Evolutionary conservation across 345 rosid genomes (phyloP).

Genomic region (Triadica sebifera): DNA sequence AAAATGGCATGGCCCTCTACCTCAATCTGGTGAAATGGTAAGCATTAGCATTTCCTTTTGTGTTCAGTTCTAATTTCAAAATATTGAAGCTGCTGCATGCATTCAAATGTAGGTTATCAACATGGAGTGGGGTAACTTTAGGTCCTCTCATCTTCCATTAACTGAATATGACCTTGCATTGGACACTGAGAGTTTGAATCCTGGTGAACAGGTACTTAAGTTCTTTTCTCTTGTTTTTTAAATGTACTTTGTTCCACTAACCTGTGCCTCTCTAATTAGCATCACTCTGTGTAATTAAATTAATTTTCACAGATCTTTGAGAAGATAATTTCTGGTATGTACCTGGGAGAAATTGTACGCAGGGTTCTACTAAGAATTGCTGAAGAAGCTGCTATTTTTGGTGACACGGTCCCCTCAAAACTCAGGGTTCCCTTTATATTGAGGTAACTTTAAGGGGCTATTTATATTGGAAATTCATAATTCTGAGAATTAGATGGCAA

Average conservation of each 20-base stretch:
- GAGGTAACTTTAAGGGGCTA: conserved; percentile 37
- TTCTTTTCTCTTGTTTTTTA: neutral
- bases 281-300: neutral
- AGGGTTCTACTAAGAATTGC: conserved; percentile 81
- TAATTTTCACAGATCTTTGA: conserved; percentile 62
- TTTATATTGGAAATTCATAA: neutral
- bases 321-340: conserved; percentile 94
- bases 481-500: neutral
- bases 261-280: neutral
- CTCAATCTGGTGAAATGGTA: conserved; percentile 92
- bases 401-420: conserved; percentile 68
- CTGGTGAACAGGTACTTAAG: conserved; percentile 79
- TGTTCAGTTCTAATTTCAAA: conserved; percentile 1
- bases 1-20: conserved; percentile 82
- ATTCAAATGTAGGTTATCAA: conserved; percentile 66
- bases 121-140: conserved; percentile 99
- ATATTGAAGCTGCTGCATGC: conserved; percentile 1
- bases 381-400: conserved; percentile 83
- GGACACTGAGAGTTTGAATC: conserved; percentile 80
- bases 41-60: conserved; percentile 10
- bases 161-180: conserved; percentile 71
- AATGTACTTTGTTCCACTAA: neutral
- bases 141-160: conserved; percentile 86
- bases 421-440: conserved; percentile 56
- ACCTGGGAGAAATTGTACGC: conserved; percentile 90